Base-by-base conservation (phyloP, 2,329 filamentous ascomycete genomes). In the Pochonia chlamydosporia region DNA sequence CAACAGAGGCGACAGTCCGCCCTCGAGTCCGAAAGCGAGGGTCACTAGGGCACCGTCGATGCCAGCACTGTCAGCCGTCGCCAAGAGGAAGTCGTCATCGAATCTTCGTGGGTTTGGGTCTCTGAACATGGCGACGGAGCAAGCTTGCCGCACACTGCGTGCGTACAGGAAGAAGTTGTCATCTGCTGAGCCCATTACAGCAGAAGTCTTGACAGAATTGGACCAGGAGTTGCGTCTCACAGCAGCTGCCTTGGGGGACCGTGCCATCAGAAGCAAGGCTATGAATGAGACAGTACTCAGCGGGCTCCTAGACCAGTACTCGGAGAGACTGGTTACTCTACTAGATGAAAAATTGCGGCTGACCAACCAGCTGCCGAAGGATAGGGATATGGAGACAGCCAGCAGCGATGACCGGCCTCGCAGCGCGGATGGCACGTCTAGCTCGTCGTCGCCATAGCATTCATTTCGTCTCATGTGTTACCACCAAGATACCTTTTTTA, bases 291-390 rank as follows among this genome's bases (percentile, higher is more conserved):
- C 73, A 16, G 70, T 79, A 42, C 66, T 86, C 28, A 78, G 74
- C 35, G 83, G 82, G 43, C 66, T 90, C 39, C 68, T 91, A 7
- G 87, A 89, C 54, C 81, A 88, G 64, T 89, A 89, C 58, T 87
- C 84, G 2, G 84, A 89, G 58, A 75, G 82, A 50, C 69, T 91
- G 41, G 80, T 89, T 5, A 79, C 74, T 40, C 74, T 89, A 64
- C 72, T 91, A 39, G 85, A 90, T 53, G 82, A 89, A 63, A 87
- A 85, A 62, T 73, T 89, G 43, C 69, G 75, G 40, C 64, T 82
- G 28, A 72, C 60, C 9, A 67, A 63, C 56, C 60, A 66, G 28
- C 57, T 61, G 30, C 31, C 43, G 8, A 59, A 57, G 47, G 59
- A 64, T 49, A 54, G 57, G 46, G 63, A 62, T 20, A 55, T 54